Conservation (phyloP, 2,329 filamentous ascomycete genomes). For the Coleophoma cylindrospora region DNA sequence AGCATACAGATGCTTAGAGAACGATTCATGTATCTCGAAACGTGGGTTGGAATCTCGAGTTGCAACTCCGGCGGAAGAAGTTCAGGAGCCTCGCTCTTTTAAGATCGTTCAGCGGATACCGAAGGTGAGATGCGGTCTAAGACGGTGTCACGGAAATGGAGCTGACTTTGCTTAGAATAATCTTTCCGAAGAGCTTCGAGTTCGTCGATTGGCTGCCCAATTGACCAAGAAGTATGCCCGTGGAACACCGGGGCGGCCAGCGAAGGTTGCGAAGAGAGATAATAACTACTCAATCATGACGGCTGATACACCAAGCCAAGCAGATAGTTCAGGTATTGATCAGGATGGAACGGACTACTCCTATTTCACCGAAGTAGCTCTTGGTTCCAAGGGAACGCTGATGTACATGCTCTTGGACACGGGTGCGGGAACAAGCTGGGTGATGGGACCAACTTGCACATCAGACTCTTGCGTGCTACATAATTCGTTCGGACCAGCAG, state of each 20-base stretch:
- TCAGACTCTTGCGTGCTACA: constrained; percentile 64
- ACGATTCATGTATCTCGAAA: constrained; percentile 7
- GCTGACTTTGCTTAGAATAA: constrained; percentile 3
- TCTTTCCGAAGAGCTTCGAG: constrained; percentile 12
- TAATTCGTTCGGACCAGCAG: constrained; percentile 59
- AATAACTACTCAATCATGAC: constrained; percentile 17
- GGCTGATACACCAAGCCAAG: constrained; percentile 32
- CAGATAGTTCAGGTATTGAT: constrained; percentile 49
- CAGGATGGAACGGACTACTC: constrained; percentile 64
- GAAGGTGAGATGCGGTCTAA: background rate
- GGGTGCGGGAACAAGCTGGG: constrained; percentile 72
- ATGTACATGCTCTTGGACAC: constrained; percentile 63
- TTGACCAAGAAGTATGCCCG: constrained; percentile 19
- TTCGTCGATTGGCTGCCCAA: constrained; percentile 12
- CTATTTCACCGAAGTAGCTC: constrained; percentile 53
- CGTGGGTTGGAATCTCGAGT: constrained; percentile 2
- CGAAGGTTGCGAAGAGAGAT: constrained; percentile 12
- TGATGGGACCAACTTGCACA: constrained; percentile 68
- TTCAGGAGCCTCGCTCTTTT: background rate
- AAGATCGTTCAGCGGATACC: constrained; percentile 10
- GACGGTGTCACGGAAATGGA: background rate
- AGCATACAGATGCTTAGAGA: constrained; percentile 15
- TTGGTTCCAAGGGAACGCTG: constrained; percentile 49
- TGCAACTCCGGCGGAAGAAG: background rate
- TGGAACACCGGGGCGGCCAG: constrained; percentile 3